A percentile compares a stretch with the other conserved stretches of the same genome.
Evolutionary conservation across 306 rosid genomes (phyloP).

Genomic region (Citrullus colocynthis): DNA sequence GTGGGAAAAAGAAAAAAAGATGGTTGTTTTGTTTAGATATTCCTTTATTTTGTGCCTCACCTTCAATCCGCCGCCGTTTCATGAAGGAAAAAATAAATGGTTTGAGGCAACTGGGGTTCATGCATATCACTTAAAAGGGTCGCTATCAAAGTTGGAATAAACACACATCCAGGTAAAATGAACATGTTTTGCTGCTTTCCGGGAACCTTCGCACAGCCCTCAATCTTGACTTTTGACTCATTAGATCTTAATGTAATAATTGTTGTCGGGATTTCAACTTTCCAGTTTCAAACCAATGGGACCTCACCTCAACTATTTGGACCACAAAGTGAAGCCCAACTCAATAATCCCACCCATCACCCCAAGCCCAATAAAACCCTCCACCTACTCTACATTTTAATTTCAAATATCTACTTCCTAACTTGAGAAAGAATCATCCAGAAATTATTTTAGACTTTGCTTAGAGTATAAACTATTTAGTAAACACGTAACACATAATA

Average conservation of each 20-base stretch:
- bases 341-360: background rate
- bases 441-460: too few relatives aligned
- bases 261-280: background rate
- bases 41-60: background rate
- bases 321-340: background rate
- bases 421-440: background rate
- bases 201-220: conserved; percentile 32
- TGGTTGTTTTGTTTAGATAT: background rate
- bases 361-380: background rate
- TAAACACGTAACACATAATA: too few relatives aligned
- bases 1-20: background rate
- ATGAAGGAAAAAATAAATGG: background rate
- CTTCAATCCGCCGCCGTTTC: conserved; percentile 1
- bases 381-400: background rate
- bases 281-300: background rate
- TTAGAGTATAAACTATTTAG: too few relatives aligned
- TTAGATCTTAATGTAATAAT: background rate
- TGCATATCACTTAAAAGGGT: background rate
- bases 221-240: conserved; percentile 34
- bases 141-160: background rate
- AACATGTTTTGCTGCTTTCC: conserved; percentile 23
- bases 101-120: background rate
- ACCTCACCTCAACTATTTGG: background rate
- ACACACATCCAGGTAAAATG: conserved; percentile 43
- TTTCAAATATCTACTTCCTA: background rate